Evolutionary conservation across 495 filamentous ascomycete species (phyloP).

Genomic region (Xylaria scruposa): DNA sequence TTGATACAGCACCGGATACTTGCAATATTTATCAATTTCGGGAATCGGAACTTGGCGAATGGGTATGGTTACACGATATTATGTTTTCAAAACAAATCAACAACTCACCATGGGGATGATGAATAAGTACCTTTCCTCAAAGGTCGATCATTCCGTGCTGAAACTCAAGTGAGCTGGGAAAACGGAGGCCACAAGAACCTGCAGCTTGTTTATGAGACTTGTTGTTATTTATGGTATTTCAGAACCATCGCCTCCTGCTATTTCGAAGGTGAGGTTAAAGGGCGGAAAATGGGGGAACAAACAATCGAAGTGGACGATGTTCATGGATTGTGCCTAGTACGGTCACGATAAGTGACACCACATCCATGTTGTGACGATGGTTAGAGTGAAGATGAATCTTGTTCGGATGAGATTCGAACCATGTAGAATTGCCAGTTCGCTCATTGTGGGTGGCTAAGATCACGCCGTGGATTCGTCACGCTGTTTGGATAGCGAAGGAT

Average conservation of each 20-base stretch:
- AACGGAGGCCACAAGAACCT: neutral
- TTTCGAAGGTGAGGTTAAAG: neutral
- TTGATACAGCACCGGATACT: slow-evolving; percentile 1
- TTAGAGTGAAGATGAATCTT: neutral
- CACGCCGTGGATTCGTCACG: neutral
- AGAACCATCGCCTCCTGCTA: neutral
- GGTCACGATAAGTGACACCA: neutral
- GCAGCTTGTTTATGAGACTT: neutral
- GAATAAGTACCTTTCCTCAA: neutral
- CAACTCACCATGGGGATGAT: neutral
- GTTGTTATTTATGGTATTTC: neutral
- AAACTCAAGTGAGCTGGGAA: neutral
- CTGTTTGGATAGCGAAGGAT: neutral
- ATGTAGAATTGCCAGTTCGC: neutral
- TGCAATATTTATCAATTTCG: neutral
- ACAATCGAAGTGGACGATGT: neutral
- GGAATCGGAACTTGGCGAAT: slow-evolving; percentile 2
- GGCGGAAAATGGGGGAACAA: neutral
- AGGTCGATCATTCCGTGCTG: neutral
- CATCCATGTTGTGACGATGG: neutral
- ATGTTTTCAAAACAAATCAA: slow-evolving; percentile 18
- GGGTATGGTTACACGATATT: neutral
- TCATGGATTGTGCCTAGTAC: neutral
- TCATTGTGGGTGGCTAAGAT: neutral
- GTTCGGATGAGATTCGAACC: neutral